Evolutionary conservation across 768 basidiomycete genomes (phyloP).

Genomic region (Boletus reticulatus): DNA sequence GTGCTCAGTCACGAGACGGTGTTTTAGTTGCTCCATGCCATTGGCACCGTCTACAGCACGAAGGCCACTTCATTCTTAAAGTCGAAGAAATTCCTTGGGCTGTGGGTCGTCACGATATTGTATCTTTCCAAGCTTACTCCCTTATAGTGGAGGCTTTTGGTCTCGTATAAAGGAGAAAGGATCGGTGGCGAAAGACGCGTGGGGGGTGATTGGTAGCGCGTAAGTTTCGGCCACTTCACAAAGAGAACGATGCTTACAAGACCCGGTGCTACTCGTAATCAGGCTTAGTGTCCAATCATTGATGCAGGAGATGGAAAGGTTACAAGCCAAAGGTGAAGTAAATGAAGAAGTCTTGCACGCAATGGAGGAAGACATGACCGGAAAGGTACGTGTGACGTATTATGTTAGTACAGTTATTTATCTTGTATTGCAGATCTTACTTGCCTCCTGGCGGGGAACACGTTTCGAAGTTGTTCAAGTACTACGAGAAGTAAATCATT

Average conservation of each 20-base stretch:
- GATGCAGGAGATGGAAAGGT: constrained; percentile 80
- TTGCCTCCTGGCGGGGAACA: constrained; percentile 97
- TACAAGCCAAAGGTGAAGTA: constrained; percentile 86
- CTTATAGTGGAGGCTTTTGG: constrained; percentile 78
- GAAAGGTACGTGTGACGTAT: constrained; percentile 54
- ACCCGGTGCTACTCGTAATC: constrained; percentile 28
- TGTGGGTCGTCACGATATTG: constrained; percentile 48
- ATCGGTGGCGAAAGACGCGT: constrained; percentile 89
- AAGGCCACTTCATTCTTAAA: constrained; percentile 92
- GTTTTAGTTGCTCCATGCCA: constrained; percentile 77
- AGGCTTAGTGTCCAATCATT: constrained; percentile 27
- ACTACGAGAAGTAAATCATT: constrained; percentile 56
- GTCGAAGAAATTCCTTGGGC: constrained; percentile 85
- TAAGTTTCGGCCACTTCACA: constrained; percentile 42
- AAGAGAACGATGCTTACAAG: constrained; percentile 59
- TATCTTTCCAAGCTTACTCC: constrained; percentile 8
- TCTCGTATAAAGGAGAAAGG: constrained; percentile 95
- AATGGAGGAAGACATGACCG: constrained; percentile 90
- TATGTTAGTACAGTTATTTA: background rate
- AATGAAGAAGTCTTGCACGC: constrained; percentile 83
- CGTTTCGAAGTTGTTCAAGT: constrained; percentile 93
- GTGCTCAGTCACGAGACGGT: background rate
- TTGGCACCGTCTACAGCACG: constrained; percentile 89
- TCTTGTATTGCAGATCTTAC: constrained; percentile 60
- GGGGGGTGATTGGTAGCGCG: constrained; percentile 96